Base-by-base conservation (phyloP, 345 rosid species). In the Eucalyptus polyanthemos region DNA sequence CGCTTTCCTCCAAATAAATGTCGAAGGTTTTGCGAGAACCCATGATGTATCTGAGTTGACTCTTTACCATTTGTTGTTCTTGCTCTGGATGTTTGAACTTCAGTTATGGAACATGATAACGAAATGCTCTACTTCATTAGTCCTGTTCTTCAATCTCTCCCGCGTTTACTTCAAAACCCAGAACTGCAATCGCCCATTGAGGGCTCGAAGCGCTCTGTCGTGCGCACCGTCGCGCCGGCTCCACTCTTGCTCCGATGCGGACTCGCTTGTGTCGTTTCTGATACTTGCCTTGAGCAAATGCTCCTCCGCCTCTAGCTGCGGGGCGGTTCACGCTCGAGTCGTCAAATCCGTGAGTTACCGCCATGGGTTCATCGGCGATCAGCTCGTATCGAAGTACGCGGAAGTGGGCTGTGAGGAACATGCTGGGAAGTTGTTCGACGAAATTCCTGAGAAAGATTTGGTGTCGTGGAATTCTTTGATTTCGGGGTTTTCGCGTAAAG, bases 381-480 rank as follows among this genome's bases (percentile, higher is more conserved):
- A 93, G 88, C 86, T 95, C 53, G 95, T 95, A 44, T 87, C 93
- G 0, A 42, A 88, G 47, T 95, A 95, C 83, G 22, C 76, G 12
- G 92, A 90, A 86, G 14, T 93, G 85, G 96, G 95, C 8, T 86
- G 88, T 40, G 87, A 87, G 19, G 90, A 92, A 21, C 93, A 91
- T 44, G 96, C 95, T 22, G 87, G 87, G 89, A 89, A 93, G 44
- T 42, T 93, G 94, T 95, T 96, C 92, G 96, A 93, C 89, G 95
- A 96, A 96, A 93, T 96, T 93, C 93, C 97, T 80, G 88, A 89
- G 1, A 94, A 90, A 88, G 98, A 96, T 90, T 80, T 93, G 72
- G 89, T 92, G 56, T 96, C 97, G 34, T 96, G 98, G 96, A 97
- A 97, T 91, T 96, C 96, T 50, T 90, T 96, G 37, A 92, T 95